Evolutionary conservation across 2,329 filamentous ascomycete species (phyloP), one percentile per base, ranked within the genome.

Genomic region (Raffaelea deltoideospora): DNA sequence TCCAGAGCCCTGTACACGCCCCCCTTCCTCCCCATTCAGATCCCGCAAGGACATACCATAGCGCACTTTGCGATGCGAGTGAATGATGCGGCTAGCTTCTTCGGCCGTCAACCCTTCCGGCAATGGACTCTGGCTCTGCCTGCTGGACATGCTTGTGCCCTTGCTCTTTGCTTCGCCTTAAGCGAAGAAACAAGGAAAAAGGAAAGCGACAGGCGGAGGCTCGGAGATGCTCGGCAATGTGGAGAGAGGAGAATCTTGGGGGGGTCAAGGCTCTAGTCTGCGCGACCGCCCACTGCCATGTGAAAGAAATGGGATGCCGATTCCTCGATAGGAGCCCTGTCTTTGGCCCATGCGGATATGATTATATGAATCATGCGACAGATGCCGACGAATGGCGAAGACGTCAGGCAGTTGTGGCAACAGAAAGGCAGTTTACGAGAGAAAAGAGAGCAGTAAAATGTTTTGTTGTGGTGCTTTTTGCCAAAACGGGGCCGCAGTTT

Each of bases 21-120:
- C n/a, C n/a, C n/a, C n/a, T n/a, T n/a, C n/a, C n/a, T n/a, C n/a
- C n/a, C n/a, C n/a, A n/a, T n/a, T n/a, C n/a, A n/a, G n/a, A n/a
- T n/a, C n/a, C 10, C 28, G 20, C 5, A 31, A 19, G 30, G 8
- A 31, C 18, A 52, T 63, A 77, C 73, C 74, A 54, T 79, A 78
- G 50, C 74, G 67, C 39, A 79, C 74, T 54, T 79, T 79, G 45
- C 74, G 69, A 51, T 78, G 74, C 36, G 72, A 77, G 52, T 78
- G 73, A 46, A 79, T 78, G 56, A 79, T 78, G 47, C 72, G 70
- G 51, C 62, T 78, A 44, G 72, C 74, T 55, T 79, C 73, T 52
- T 78, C 74, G 10, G 72, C 67, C 33, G 70, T 76, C 50, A 76
- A 59, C 48, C 72, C 65, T 50, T 73, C 66, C 43, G 73, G 56